Evolutionary conservation across 192 early-diverging fungal genomes (phyloP).

Genomic region (Gorgonomyces haynaldii): DNA sequence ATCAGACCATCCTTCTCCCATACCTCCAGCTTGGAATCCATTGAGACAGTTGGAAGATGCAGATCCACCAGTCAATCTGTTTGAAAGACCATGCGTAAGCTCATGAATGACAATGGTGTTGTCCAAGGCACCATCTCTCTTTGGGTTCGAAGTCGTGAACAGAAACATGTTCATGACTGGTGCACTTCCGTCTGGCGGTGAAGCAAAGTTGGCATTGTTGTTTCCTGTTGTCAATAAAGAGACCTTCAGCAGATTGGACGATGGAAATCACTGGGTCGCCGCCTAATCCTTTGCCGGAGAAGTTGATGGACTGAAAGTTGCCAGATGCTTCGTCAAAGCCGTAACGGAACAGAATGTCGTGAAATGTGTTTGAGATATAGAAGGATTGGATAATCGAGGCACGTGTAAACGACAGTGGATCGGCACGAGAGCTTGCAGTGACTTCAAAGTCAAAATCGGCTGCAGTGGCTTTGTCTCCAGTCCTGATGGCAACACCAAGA

Average conservation of each 20-base stretch:
- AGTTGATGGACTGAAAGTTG: constrained; percentile 54
- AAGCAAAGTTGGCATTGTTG: constrained; percentile 49
- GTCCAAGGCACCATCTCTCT: constrained; percentile 37
- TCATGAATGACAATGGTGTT: constrained; percentile 44
- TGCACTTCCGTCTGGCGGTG: constrained; percentile 41
- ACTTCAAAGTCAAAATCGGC: constrained; percentile 28
- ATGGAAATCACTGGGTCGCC: constrained; percentile 47
- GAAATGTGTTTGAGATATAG: constrained; percentile 44
- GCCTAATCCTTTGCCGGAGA: constrained; percentile 11
- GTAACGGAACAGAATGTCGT: constrained; percentile 55
- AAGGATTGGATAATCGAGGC: constrained; percentile 42
- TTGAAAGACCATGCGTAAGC: constrained; percentile 45
- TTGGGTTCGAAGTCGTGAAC: constrained; percentile 25
- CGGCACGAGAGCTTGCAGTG: constrained; percentile 4
- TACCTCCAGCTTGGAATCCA: constrained; percentile 41
- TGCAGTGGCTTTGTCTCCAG: not conserved
- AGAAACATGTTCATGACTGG: constrained; percentile 43
- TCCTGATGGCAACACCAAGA: constrained; percentile 9
- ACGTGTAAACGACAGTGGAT: constrained; percentile 20
- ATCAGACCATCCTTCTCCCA: constrained; percentile 55
- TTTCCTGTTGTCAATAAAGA: not conserved
- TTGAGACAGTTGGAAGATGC: constrained; percentile 36
- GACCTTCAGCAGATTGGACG: constrained; percentile 37
- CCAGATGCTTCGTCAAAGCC: constrained; percentile 41
- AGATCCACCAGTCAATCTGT: constrained; percentile 49